Conservation (phyloP, 2,329 filamentous ascomycete genomes). For the Chaetothyriales sp. region DNA sequence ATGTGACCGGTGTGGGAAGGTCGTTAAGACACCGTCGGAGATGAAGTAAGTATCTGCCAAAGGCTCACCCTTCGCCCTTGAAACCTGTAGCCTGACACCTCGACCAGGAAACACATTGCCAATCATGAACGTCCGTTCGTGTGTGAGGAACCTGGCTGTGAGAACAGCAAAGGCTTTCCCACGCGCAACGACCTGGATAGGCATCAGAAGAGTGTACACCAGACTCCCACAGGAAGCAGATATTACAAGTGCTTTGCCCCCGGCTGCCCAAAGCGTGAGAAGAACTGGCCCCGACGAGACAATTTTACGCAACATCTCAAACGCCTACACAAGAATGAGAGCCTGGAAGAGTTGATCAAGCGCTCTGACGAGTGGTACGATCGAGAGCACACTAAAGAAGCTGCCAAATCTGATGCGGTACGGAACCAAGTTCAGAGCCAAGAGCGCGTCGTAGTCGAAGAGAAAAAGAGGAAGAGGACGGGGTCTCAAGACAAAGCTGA, state of each 20-base stretch:
- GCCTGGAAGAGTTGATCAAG: slow-evolving; percentile 25
- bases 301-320: slow-evolving; percentile 72
- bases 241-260: slow-evolving; percentile 45
- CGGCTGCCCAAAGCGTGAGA: slow-evolving; percentile 44
- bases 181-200: slow-evolving; percentile 70
- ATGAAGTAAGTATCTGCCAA: slow-evolving; percentile 21
- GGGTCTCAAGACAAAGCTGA: background rate
- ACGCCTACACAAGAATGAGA: slow-evolving; percentile 45
- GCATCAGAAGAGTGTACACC: slow-evolving; percentile 60
- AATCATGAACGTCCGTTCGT: slow-evolving; percentile 53
- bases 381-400: background rate
- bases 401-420: background rate
- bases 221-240: slow-evolving; percentile 29
- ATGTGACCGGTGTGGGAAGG: background rate
- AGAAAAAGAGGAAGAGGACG: background rate
- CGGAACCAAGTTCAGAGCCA: background rate
- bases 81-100: slow-evolving; percentile 4
- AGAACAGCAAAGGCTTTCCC: slow-evolving; percentile 52
- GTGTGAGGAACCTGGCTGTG: slow-evolving; percentile 46
- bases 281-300: slow-evolving; percentile 66
- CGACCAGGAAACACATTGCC: slow-evolving; percentile 54
- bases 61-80: background rate
- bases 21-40: slow-evolving; percentile 25
- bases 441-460: background rate
- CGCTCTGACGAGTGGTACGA: background rate